Percentiles rank a stretch among this genome's conserved stretches.
Evolutionary conservation across 805 yeast species (phyloP).

Genomic region (Barnettozyma populi): DNA sequence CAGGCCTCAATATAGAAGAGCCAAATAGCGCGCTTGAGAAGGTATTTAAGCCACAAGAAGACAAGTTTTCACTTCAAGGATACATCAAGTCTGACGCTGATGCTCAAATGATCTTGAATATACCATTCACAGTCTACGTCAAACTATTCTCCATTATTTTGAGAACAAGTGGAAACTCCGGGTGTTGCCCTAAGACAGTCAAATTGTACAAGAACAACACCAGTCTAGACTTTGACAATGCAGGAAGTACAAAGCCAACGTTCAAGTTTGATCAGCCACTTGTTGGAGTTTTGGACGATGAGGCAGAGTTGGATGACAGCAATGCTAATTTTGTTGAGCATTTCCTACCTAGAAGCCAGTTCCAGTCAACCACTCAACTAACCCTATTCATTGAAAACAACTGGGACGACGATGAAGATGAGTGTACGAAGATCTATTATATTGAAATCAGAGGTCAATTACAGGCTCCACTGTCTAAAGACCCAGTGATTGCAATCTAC

Average conservation of each 20-base stretch:
- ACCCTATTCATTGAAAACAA: slow-evolving; percentile 65
- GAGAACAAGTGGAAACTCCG: slow-evolving; percentile 52
- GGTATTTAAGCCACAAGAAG: slow-evolving; percentile 44
- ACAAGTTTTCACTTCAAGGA: slow-evolving; percentile 43
- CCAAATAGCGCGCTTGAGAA: slow-evolving; percentile 39
- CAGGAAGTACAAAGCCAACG: slow-evolving; percentile 42
- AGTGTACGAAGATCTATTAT: slow-evolving; percentile 52
- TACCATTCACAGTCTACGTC: slow-evolving; percentile 77
- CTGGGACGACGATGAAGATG: slow-evolving; percentile 58
- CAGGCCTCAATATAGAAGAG: slow-evolving; percentile 58
- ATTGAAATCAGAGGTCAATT: slow-evolving; percentile 77
- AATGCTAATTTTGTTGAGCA: slow-evolving; percentile 68
- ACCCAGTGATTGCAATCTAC: slow-evolving; percentile 73
- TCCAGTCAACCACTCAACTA: slow-evolving; percentile 63
- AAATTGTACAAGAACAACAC: slow-evolving; percentile 68
- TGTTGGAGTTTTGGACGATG: slow-evolving; percentile 50
- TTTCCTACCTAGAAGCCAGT: slow-evolving; percentile 66
- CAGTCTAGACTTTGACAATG: slow-evolving; percentile 67
- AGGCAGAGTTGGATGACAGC: slow-evolving; percentile 25
- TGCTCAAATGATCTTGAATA: slow-evolving; percentile 65
- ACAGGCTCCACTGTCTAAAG: slow-evolving; percentile 44
- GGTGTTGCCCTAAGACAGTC: slow-evolving; percentile 63
- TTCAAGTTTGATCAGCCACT: slow-evolving; percentile 59
- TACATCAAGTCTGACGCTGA: slow-evolving; percentile 69
- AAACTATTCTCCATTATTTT: slow-evolving; percentile 69